These are phyloP conservation scores for Begonia fuchsioides DNA, from an alignment of 306 rosid species.

Conservation along the genomic window DNA sequence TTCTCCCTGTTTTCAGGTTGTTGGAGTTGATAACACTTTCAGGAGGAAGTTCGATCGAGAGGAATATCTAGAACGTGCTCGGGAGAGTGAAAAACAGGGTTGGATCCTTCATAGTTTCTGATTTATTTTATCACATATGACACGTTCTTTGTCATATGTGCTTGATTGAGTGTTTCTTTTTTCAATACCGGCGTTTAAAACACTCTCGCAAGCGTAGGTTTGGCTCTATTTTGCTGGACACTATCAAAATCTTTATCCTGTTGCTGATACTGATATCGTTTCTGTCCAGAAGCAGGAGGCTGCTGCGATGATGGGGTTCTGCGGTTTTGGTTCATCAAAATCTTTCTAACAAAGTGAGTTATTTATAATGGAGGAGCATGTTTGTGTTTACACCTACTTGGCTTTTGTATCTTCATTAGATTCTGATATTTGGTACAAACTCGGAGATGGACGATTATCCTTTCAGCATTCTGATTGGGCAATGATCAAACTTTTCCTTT, in stretches of 20 bases:
- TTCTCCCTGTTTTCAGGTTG: conserved; percentile 22
- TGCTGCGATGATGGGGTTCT: conserved; percentile 97
- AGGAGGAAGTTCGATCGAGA: conserved; percentile 94
- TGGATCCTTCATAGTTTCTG: background rate
- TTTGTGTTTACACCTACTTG: background rate
- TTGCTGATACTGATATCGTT: background rate
- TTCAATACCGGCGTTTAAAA: background rate
- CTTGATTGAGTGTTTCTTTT: background rate
- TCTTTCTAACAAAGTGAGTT: conserved; percentile 18
- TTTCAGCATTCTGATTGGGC: no score
- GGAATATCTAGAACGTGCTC: conserved; percentile 83
- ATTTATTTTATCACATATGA: background rate
- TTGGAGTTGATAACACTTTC: conserved; percentile 81
- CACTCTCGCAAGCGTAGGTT: background rate
- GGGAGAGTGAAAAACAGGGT: conserved; percentile 87
- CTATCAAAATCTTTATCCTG: background rate
- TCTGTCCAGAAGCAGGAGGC: conserved; percentile 63
- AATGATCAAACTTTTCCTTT: no score
- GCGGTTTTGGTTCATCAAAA: conserved; percentile 79
- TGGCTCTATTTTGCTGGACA: background rate
- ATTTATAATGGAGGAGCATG: background rate
- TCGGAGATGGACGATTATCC: no score
- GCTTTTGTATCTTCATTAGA: background rate
- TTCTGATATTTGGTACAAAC: background rate
- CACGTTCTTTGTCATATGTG: conserved; percentile 1